These are phyloP conservation scores for Dothideomycetidae sp. DNA, from an alignment of 2,329 filamentous ascomycete genomes.

Conservation along the genomic window DNA sequence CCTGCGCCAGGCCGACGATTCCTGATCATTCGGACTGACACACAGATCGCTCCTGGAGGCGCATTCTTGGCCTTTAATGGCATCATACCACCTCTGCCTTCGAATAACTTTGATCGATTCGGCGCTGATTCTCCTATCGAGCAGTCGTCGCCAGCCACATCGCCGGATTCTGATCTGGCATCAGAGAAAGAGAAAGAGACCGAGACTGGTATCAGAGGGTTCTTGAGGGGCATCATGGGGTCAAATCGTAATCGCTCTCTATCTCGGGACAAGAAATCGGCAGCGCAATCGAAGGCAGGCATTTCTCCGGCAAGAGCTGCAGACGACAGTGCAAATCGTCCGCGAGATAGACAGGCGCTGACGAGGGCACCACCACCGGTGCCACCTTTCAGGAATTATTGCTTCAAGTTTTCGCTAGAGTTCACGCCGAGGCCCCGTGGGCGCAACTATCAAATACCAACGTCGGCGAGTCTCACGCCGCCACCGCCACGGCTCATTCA, in stretches of 20 bases:
- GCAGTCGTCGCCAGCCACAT: too few species aligned
- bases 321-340: constrained; percentile 9
- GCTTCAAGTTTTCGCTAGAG: constrained; percentile 63
- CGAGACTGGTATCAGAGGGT: constrained; percentile 20
- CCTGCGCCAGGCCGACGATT: constrained; percentile 76
- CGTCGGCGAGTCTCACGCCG: constrained; percentile 26
- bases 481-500: constrained; percentile 50
- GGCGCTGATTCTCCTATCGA: too few species aligned
- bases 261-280: constrained; percentile 11
- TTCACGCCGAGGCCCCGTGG: constrained; percentile 38
- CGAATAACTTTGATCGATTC: too few species aligned
- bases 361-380: constrained; percentile 6
- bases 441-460: too few species aligned
- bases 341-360: constrained; percentile 7
- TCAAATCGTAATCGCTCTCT: constrained; percentile 17
- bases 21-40: constrained; percentile 76
- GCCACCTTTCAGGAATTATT: constrained; percentile 41
- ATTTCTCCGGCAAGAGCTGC: constrained; percentile 11
- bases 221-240: constrained; percentile 23
- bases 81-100: constrained; percentile 29
- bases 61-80: constrained; percentile 51
- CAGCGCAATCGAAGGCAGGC: constrained; percentile 7
- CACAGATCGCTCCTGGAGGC: constrained; percentile 36
- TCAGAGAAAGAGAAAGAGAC: not conserved
- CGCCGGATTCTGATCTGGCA: too few species aligned